Evolutionary conservation across 75 land plant species (phyloP).

Genomic region (Selaginella tamariscina): DNA sequence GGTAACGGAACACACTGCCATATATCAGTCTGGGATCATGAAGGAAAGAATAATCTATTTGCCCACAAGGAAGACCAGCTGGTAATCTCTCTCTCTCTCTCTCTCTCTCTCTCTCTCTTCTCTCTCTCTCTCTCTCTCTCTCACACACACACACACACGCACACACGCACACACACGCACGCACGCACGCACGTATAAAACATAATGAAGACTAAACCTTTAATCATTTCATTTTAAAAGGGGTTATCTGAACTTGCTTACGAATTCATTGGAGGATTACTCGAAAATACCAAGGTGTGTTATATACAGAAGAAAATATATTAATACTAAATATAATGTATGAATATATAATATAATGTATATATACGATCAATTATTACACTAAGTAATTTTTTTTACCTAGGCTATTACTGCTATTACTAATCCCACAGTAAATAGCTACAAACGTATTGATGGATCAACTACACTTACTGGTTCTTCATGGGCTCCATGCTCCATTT

Average conservation of each 20-base stretch:
- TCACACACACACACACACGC: too few species aligned
- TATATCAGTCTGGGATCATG: slow-evolving; percentile 22
- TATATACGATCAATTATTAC: too few species aligned
- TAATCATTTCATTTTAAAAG: too few species aligned
- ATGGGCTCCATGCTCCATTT: slow-evolving; percentile 2
- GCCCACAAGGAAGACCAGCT: slow-evolving; percentile 13
- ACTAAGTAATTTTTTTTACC: too few species aligned
- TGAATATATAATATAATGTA: too few species aligned
- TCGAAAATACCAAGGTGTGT: slow-evolving; percentile 22
- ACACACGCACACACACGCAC: too few species aligned
- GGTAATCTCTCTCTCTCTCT: slow-evolving; percentile 11
- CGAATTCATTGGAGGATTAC: slow-evolving; percentile 21
- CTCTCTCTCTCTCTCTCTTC: neutral
- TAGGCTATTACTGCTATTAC: neutral
- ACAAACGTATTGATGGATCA: slow-evolving; percentile 9
- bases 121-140: slow-evolving; percentile 1
- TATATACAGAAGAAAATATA: too few species aligned
- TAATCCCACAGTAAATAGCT: slow-evolving; percentile 11
- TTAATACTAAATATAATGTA: too few species aligned
- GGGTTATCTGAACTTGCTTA: slow-evolving; percentile 22
- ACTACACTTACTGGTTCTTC: slow-evolving; percentile 8
- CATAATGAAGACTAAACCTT: too few species aligned
- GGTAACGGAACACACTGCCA: slow-evolving; percentile 29
- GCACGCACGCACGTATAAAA: too few species aligned
- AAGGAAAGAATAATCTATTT: slow-evolving; percentile 18